A percentile compares a stretch with the other conserved stretches of the same genome.
These are phyloP conservation scores for Monilinia laxa DNA, from an alignment of 2,329 filamentous ascomycete species.

Conservation along the genomic window DNA sequence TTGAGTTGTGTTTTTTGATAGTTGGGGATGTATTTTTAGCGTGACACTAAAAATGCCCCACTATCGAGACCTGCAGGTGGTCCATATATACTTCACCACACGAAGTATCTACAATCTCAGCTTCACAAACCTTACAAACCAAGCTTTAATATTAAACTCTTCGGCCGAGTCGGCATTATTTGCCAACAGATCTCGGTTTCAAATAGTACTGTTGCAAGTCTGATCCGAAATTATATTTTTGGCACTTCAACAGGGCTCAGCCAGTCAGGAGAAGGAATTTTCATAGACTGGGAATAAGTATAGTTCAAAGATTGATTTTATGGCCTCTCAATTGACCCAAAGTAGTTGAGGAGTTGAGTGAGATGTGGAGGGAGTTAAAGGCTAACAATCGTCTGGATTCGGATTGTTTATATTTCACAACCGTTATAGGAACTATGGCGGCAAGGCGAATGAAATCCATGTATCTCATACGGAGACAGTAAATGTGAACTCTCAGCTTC, in stretches of 20 bases:
- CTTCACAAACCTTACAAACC: not conserved
- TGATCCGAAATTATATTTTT: not conserved
- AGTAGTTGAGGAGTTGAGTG: no score
- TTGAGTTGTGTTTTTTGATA: not conserved
- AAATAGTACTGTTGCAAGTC: not conserved
- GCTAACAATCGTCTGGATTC: no score
- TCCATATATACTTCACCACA: not conserved
- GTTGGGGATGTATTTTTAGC: not conserved
- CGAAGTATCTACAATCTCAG: not conserved
- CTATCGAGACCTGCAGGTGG: not conserved
- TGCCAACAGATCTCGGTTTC: not conserved
- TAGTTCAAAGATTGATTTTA: no score
- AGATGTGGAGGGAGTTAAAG: no score
- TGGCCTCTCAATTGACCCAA: no score
- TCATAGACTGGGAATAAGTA: no score
- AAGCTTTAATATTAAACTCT: not conserved
- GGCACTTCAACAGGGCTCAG: not conserved
- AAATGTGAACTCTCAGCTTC: no score
- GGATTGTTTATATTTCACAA: no score
- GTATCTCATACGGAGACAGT: no score
- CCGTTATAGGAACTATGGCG: no score
- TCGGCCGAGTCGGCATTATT: not conserved
- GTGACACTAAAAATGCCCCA: not conserved
- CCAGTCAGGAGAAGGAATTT: not conserved
- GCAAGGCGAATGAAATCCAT: no score